Conservation (phyloP, 495 filamentous ascomycete genomes). For the Xylaria palmicola region DNA sequence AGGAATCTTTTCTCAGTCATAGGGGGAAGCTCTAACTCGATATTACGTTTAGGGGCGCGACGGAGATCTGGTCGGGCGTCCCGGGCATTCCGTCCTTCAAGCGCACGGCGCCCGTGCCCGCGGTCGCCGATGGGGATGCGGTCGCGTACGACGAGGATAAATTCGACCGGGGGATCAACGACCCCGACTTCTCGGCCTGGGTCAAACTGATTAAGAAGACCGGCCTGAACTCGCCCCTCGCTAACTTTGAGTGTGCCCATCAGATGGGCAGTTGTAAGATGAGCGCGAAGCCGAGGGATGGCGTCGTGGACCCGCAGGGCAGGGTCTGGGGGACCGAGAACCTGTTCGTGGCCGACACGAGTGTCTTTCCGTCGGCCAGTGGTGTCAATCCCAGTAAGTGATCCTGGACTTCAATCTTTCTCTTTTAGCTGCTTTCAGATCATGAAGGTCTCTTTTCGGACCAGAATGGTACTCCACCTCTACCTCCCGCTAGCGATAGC, state of each 20-base stretch:
- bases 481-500: not conserved
- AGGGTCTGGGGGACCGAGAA: conserved; percentile 74
- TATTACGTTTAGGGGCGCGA: conserved; percentile 52
- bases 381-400: conserved; percentile 75
- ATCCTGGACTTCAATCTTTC: not conserved
- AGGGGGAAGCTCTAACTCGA: not conserved
- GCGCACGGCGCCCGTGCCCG: conserved; percentile 36
- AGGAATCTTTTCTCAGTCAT: not conserved
- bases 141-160: conserved; percentile 25
- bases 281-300: conserved; percentile 56
- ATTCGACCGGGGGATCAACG: conserved; percentile 57
- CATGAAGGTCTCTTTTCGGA: not conserved
- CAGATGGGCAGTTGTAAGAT: conserved; percentile 93
- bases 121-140: conserved; percentile 14
- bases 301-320: conserved; percentile 74
- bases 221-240: conserved; percentile 52
- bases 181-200: conserved; percentile 67
- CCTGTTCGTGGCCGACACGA: conserved; percentile 81
- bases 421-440: not conserved
- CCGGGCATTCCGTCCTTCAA: conserved; percentile 66
- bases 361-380: conserved; percentile 83
- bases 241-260: conserved; percentile 61
- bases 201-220: conserved; percentile 51
- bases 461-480: not conserved
- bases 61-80: conserved; percentile 66